Evolutionary conservation across 768 basidiomycete species (phyloP).

Genomic region (Fomitopsis serialis): DNA sequence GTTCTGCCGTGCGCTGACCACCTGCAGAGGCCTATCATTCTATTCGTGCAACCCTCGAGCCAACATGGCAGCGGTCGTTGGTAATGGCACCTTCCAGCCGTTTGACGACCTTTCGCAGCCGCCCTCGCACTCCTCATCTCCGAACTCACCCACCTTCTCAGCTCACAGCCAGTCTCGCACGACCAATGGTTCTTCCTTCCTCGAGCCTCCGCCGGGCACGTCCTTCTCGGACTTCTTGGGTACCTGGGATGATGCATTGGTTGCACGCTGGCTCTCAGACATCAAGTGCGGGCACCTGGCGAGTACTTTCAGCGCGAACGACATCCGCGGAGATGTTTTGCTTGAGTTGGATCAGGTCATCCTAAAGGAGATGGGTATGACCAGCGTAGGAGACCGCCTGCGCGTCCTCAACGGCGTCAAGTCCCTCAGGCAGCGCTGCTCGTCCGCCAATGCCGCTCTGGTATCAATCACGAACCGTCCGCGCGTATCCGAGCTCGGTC

Average conservation of each 20-base stretch:
- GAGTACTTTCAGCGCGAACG: conserved; percentile 70
- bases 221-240: conserved; percentile 58
- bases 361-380: conserved; percentile 86
- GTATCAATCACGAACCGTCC: conserved; percentile 17
- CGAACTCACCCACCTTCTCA: conserved; percentile 31
- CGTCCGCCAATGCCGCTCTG: conserved; percentile 11
- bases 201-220: conserved; percentile 58
- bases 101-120: conserved; percentile 34
- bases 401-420: conserved; percentile 86
- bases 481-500: conserved; percentile 15
- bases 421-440: conserved; percentile 57
- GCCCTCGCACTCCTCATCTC: conserved; percentile 29
- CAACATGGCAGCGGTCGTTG: conserved; percentile 21
- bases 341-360: conserved; percentile 86
- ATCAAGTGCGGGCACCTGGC: conserved; percentile 71
- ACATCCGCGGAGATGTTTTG: conserved; percentile 88
- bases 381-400: conserved; percentile 87
- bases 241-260: conserved; percentile 68
- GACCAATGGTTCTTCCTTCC: conserved; percentile 13
- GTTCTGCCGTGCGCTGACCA: not conserved
- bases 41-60: not conserved
- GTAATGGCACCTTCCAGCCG: conserved; percentile 19
- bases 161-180: conserved; percentile 18
- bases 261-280: conserved; percentile 73
- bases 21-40: not conserved